Conservation (phyloP, 208 protist genomes). For the Trichomonas tenax region DNA sequence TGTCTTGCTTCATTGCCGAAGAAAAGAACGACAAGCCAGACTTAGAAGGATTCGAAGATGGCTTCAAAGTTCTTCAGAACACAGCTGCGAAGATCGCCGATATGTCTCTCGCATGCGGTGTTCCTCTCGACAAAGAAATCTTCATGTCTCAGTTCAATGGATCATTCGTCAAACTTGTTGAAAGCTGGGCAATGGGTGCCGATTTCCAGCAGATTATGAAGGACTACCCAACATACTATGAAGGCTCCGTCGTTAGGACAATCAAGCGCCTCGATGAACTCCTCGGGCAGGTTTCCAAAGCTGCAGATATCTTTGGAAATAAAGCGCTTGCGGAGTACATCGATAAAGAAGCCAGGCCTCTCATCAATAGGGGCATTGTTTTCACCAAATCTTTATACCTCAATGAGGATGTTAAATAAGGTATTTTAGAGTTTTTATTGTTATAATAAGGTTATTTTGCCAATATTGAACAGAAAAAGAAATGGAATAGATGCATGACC, state of each 20-base stretch:
- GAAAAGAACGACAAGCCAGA: not conserved
- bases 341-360: constrained; percentile 67
- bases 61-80: not conserved
- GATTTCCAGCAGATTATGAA: not conserved
- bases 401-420: not conserved
- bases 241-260: not conserved
- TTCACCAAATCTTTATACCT: constrained; percentile 89
- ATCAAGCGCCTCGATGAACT: constrained; percentile 67
- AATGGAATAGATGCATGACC: not conserved
- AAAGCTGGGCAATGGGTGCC: not conserved
- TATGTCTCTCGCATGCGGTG: not conserved
- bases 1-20: not conserved
- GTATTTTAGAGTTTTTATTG: not conserved
- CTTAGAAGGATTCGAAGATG: not conserved
- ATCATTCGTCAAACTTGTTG: not conserved
- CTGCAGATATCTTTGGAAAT: constrained; percentile 91
- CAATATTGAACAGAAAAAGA: not conserved
- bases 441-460: not conserved
- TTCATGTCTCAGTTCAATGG: not conserved
- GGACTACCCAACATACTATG: not conserved
- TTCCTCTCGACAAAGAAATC: not conserved
- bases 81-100: not conserved
- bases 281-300: constrained; percentile 50
- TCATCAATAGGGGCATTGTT: constrained; percentile 95
- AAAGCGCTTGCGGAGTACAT: constrained; percentile 69